Conservation (phyloP, 768 basidiomycete genomes). For the Crassisporium funariophilum region DNA sequence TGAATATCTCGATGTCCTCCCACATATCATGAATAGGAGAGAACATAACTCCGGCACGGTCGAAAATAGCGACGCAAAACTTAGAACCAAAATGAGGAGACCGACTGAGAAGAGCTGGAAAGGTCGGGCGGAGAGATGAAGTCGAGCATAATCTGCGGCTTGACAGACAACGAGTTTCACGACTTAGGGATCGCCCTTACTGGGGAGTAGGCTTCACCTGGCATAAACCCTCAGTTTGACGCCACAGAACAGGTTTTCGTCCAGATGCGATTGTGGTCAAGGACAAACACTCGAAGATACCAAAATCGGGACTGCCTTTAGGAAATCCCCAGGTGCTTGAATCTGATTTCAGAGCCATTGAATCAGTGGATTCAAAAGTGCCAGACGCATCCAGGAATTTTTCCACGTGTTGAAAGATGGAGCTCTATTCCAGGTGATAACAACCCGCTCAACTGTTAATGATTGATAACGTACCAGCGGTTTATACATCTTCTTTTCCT, state of each 20-base stretch:
- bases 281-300: conserved; percentile 3
- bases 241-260: conserved; percentile 8
- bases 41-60: conserved; percentile 28
- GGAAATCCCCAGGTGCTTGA: conserved; percentile 16
- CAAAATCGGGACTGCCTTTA: conserved; percentile 13
- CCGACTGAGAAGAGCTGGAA: conserved; percentile 31
- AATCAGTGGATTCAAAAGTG: conserved; percentile 3
- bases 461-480: conserved; percentile 8
- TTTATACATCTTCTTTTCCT: conserved; percentile 16
- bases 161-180: conserved; percentile 17
- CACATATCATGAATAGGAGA: conserved; percentile 27
- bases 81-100: conserved; percentile 29
- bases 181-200: conserved; percentile 11
- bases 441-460: neutral
- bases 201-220: conserved; percentile 14
- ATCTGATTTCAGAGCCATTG: conserved; percentile 4
- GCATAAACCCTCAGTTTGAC: conserved; percentile 12
- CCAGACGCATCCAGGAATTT: conserved; percentile 7
- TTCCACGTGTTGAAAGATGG: conserved; percentile 13
- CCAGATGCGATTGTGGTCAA: neutral
- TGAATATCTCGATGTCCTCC: conserved; percentile 20
- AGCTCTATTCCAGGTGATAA: conserved; percentile 4
- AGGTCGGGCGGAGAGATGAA: conserved; percentile 27
- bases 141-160: conserved; percentile 28
- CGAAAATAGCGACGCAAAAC: conserved; percentile 33